Evolutionary conservation across 176 grass and related monocot species (phyloP).

Genomic region (Poa annua): DNA sequence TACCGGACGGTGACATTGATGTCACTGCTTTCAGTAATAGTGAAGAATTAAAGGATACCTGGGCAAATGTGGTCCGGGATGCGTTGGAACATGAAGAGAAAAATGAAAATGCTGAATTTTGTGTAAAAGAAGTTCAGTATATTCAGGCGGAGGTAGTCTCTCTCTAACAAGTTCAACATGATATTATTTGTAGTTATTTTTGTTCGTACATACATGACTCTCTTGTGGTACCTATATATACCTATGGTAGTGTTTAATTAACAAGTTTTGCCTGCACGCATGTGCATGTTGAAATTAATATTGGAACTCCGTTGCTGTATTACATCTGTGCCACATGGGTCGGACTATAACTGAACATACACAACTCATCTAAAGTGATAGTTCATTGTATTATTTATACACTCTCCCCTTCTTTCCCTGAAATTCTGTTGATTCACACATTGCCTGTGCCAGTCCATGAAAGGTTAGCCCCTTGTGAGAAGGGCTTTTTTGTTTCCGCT

Average conservation of each 20-base stretch:
- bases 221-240: slow-evolving; percentile 9
- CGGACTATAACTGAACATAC: background rate
- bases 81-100: slow-evolving; percentile 90
- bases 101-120: slow-evolving; percentile 81
- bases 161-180: background rate
- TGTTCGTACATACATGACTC: background rate
- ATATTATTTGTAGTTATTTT: background rate
- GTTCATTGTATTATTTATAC: slow-evolving; percentile 5
- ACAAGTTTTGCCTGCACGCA: slow-evolving; percentile 10
- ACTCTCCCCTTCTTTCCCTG: background rate
- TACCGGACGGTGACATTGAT: slow-evolving; percentile 99
- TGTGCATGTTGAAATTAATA: slow-evolving; percentile 22
- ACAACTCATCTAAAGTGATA: slow-evolving; percentile 24
- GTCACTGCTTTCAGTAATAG: slow-evolving; percentile 80
- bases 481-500: too few species aligned
- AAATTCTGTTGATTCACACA: background rate
- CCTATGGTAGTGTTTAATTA: background rate
- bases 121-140: slow-evolving; percentile 91
- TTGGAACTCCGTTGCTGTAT: slow-evolving; percentile 21
- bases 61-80: slow-evolving; percentile 76
- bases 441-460: background rate
- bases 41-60: slow-evolving; percentile 77
- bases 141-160: slow-evolving; percentile 92
- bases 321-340: slow-evolving; percentile 12
- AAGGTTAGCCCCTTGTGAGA: too few species aligned